Percentiles rank a stretch among this genome's conserved stretches.
phyloP scores from a whole-genome alignment of 1,284 basidiomycete genomes.

The Earliella scabrosa region DNA sequence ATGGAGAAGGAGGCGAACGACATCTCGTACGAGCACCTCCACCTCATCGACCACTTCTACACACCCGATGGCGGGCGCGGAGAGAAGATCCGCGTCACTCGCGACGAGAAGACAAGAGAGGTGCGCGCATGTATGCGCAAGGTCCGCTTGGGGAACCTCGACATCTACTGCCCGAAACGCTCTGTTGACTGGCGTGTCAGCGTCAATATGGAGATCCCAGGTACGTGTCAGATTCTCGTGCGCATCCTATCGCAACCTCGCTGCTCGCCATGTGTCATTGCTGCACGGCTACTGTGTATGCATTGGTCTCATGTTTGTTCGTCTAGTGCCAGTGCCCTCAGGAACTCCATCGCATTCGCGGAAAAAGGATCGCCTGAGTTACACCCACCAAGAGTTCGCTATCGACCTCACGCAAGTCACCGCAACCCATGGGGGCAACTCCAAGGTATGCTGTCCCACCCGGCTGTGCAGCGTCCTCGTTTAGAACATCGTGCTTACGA shows the following conservation, averaged over 20 bases:
- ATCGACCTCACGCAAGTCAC: constrained; percentile 95
- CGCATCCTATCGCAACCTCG: constrained; percentile 15
- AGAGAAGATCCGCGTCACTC: constrained; percentile 85
- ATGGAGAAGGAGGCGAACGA: constrained; percentile 41
- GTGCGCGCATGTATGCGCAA: constrained; percentile 79
- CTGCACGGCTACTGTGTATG: neutral
- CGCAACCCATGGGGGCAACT: constrained; percentile 46
- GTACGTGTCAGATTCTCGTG: constrained; percentile 45
- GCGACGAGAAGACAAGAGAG: constrained; percentile 73
- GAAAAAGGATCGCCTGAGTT: constrained; percentile 91
- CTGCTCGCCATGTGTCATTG: too few species aligned
- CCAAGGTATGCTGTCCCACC: constrained; percentile 47
- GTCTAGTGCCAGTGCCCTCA: constrained; percentile 60
- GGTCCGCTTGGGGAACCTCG: constrained; percentile 84
- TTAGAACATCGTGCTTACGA: constrained; percentile 9
- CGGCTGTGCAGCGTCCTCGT: constrained; percentile 1
- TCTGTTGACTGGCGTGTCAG: constrained; percentile 92
- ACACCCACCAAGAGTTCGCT: constrained; percentile 89
- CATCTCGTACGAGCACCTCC: constrained; percentile 79
- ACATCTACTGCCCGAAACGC: constrained; percentile 85
- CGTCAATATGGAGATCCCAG: constrained; percentile 84
- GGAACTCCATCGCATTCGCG: constrained; percentile 63
- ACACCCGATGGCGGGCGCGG: constrained; percentile 47
- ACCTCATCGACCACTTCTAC: constrained; percentile 87
- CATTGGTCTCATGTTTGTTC: too few species aligned